Base-by-base conservation (phyloP, 345 rosid species). In the Noccaea caerulescens region DNA sequence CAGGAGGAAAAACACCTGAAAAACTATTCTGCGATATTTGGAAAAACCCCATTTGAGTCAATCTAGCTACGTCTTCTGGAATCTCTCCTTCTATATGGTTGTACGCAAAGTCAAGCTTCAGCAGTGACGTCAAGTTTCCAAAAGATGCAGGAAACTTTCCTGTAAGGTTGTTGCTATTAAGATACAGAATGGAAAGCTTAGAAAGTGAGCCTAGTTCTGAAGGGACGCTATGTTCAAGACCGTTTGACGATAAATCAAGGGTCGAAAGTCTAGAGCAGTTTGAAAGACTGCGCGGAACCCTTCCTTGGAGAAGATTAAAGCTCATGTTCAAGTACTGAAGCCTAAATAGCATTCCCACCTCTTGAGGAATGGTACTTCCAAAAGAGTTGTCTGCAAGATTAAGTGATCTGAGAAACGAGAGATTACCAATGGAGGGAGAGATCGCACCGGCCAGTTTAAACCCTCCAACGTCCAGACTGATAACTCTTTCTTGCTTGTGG, bases 351-450 rank as follows among this genome's bases (percentile, higher is more conserved):
- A 0, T 38, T 8, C 60, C 75, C 0, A 76, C 6, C 25, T 81
- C 68, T n/a, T 0, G 58, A 46, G 84, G 66, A 10, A 78, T 79
- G 34, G 0, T 55, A 41, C 49, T 32, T 2, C 13, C 30, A 9
- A 80, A 69, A 45, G 62, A 68, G 58, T 80, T 80, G 32, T 66
- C 58, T 25, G 6, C 53, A 42, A 80, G 81, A 50, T 62, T 12
- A 7, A 73, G 58, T 36, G 1, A 27, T 59, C 71, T 77, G 46
- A 80, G 71, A 57, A 73, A 80, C 3, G 80, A 72, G 51, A 80
- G 68, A 58, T 80, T 80, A 46, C 83, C 83, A 8, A 80, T 65
- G 18, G 73, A 61, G 0, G 81, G 81, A 13, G 79, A 72, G 20
- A 80, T 10, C 6, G 12, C 44, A 6, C 83, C 81, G 2, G 23